These are phyloP conservation scores for Hygrocybe punicea DNA, from an alignment of 768 basidiomycete species.

Conservation along the genomic window DNA sequence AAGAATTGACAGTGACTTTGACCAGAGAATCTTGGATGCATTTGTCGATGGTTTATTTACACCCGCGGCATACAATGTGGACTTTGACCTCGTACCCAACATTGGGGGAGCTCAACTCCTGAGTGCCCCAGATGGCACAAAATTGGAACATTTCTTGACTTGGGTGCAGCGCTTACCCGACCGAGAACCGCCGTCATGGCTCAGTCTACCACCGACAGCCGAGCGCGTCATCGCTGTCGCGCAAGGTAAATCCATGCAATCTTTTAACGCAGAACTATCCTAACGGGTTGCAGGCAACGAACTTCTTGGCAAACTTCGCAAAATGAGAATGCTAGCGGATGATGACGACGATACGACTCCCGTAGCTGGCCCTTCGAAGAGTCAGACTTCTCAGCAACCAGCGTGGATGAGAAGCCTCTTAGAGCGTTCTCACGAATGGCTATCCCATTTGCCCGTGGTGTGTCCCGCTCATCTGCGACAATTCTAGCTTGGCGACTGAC, in stretches of 20 bases:
- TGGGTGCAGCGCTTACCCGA: slow-evolving; percentile 92
- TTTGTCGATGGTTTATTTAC: slow-evolving; percentile 93
- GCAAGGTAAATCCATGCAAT: slow-evolving; percentile 59
- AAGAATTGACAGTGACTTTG: slow-evolving; percentile 90
- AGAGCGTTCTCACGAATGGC: slow-evolving; percentile 83
- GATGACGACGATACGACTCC: slow-evolving; percentile 70
- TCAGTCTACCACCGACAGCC: slow-evolving; percentile 88
- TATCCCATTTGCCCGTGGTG: slow-evolving; percentile 71
- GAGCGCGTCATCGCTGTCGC: slow-evolving; percentile 88
- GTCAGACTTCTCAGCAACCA: slow-evolving; percentile 71
- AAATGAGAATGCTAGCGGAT: slow-evolving; percentile 86
- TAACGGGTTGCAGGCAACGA: slow-evolving; percentile 57
- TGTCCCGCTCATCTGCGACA: slow-evolving; percentile 21
- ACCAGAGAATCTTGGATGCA: slow-evolving; percentile 87
- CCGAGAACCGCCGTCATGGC: slow-evolving; percentile 90
- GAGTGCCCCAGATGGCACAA: slow-evolving; percentile 84
- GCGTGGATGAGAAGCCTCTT: slow-evolving; percentile 91
- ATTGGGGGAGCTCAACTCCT: slow-evolving; percentile 55
- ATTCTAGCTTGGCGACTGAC: slow-evolving; percentile 9
- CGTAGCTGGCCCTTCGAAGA: slow-evolving; percentile 54
- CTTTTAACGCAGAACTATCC: neutral
- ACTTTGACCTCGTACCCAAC: slow-evolving; percentile 82
- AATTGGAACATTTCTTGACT: slow-evolving; percentile 82
- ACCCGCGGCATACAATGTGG: slow-evolving; percentile 83
- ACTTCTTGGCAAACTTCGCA: slow-evolving; percentile 80